Percentiles rank a stretch among this genome's conserved stretches.
These are phyloP conservation scores for Trichosanthes truncata DNA, from an alignment of 306 rosid genomes.

Conservation along the genomic window DNA sequence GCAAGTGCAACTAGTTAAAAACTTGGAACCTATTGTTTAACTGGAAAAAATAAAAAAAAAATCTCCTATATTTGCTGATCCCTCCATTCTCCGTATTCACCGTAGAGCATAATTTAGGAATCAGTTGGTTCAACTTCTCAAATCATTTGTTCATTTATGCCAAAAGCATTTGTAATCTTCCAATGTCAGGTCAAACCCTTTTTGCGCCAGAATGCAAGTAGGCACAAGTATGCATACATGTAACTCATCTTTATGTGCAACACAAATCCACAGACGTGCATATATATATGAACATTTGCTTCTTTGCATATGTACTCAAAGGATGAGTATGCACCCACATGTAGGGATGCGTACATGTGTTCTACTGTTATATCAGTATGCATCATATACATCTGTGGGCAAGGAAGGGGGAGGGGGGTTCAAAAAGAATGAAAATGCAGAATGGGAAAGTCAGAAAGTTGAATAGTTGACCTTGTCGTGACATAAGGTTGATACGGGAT, in stretches of 20 bases:
- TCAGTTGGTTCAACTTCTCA: not conserved
- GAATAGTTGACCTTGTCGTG: slow-evolving; percentile 41
- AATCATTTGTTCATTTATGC: not conserved
- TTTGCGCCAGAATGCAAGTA: not conserved
- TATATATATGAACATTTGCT: not conserved
- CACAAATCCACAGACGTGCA: not conserved
- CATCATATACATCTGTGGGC: not conserved
- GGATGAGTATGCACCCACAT: not conserved
- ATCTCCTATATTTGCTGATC: not conserved
- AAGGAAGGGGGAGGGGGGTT: not conserved
- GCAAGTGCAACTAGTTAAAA: not conserved
- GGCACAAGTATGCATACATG: not conserved
- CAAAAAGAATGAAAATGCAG: not conserved
- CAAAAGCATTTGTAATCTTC: not conserved
- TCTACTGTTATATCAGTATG: not conserved
- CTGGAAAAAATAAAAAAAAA: not conserved
- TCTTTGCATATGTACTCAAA: not conserved
- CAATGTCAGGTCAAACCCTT: not conserved
- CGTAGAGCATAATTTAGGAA: not conserved
- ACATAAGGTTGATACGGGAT: slow-evolving; percentile 62
- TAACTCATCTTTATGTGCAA: not conserved
- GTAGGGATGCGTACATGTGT: not conserved
- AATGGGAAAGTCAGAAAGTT: not conserved
- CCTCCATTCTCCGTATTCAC: not conserved
- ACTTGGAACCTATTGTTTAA: not conserved